phyloP scores from a whole-genome alignment of 306 rosid species.

The Dalbergia cultrata region DNA sequence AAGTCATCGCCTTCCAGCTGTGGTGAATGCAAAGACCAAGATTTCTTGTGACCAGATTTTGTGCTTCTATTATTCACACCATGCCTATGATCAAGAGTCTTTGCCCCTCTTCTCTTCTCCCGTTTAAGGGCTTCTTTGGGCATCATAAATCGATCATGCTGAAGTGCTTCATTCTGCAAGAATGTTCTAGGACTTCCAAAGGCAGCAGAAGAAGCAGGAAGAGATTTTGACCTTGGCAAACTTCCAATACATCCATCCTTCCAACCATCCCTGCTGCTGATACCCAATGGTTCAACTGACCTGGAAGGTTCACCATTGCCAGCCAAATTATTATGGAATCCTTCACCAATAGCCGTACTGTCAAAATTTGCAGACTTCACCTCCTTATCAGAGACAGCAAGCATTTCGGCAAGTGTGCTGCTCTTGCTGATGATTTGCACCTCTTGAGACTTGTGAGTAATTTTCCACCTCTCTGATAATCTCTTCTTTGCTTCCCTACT shows the following conservation, averaged over 20 bases:
- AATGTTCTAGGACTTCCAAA: conserved; percentile 69
- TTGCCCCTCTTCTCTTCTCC: conserved; percentile 59
- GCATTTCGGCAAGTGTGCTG: conserved; percentile 96
- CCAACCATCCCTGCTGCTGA: conserved; percentile 99
- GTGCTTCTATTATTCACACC: conserved; percentile 51
- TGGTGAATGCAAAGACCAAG: conserved; percentile 59
- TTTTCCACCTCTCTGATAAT: conserved; percentile 90
- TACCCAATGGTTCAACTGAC: conserved; percentile 80
- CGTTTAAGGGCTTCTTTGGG: conserved; percentile 60
- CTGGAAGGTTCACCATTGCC: conserved; percentile 55
- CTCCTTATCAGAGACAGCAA: conserved; percentile 78
- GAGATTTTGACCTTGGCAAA: conserved; percentile 86
- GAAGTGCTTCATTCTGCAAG: conserved; percentile 51
- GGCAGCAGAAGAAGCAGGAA: conserved; percentile 81
- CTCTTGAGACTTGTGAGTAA: conserved; percentile 71
- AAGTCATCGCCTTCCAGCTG: conserved; percentile 54
- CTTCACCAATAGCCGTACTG: conserved; percentile 50
- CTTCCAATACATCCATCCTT: conserved; percentile 66
- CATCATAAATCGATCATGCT: conserved; percentile 60
- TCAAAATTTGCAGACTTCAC: conserved; percentile 47
- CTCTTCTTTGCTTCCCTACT: conserved; percentile 95
- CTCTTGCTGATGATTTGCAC: conserved; percentile 65
- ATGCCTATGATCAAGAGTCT: conserved; percentile 56
- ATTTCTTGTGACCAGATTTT: conserved; percentile 65
- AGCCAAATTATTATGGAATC: conserved; percentile 53